These are phyloP conservation scores for Neurospora sp. DNA, from an alignment of 495 filamentous ascomycete genomes.

Conservation along the genomic window DNA sequence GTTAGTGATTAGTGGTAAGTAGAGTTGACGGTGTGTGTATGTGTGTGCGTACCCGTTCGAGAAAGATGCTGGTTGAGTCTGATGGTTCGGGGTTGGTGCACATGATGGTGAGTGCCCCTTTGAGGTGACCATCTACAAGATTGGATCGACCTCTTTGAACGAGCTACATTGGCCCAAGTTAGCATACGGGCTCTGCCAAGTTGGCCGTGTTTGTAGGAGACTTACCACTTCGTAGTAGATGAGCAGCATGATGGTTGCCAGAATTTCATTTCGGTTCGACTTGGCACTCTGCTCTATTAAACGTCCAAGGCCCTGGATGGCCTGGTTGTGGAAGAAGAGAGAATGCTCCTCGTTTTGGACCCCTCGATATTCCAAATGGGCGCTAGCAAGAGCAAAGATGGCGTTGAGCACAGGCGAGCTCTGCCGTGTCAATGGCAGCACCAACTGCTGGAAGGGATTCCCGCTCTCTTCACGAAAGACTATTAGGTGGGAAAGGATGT, in stretches of 20 bases:
- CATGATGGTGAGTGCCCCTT: constrained; percentile 51
- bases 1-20: neutral
- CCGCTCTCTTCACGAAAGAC: constrained; percentile 53
- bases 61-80: constrained; percentile 42
- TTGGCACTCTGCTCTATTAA: constrained; percentile 43
- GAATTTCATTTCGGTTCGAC: constrained; percentile 43
- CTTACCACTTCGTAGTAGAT: constrained; percentile 55
- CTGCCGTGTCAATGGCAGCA: constrained; percentile 45
- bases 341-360: constrained; percentile 45
- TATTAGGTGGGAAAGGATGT: constrained; percentile 50
- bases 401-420: constrained; percentile 46
- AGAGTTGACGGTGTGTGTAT: neutral
- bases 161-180: constrained; percentile 28
- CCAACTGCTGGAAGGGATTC: constrained; percentile 52
- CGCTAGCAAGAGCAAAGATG: constrained; percentile 47
- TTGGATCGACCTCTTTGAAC: constrained; percentile 47
- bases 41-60: constrained; percentile 41
- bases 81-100: constrained; percentile 33
- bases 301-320: constrained; percentile 46
- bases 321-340: constrained; percentile 48
- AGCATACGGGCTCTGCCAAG: neutral
- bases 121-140: constrained; percentile 48
- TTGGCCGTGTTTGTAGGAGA: neutral
- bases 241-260: constrained; percentile 52
- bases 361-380: constrained; percentile 49